Conservation (phyloP, 805 yeast genomes). For the Hanseniaspora singularis region DNA sequence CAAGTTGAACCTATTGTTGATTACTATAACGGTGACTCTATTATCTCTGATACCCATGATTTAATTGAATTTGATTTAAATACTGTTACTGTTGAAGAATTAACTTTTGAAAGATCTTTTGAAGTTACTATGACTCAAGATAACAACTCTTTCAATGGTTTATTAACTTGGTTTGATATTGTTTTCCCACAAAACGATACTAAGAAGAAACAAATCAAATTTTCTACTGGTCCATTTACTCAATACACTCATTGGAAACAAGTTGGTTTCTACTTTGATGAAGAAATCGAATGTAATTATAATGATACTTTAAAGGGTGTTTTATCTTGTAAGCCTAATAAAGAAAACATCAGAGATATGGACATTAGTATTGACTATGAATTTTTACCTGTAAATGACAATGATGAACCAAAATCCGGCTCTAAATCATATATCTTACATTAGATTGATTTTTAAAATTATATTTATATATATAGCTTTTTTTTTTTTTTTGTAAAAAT, state of each 20-base stretch:
- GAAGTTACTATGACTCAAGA: constrained; percentile 64
- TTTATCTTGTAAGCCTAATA: constrained; percentile 66
- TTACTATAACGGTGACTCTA: constrained; percentile 68
- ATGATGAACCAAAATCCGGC: constrained; percentile 45
- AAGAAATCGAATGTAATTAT: constrained; percentile 60
- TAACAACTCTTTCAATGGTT: constrained; percentile 55
- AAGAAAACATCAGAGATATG: constrained; percentile 71
- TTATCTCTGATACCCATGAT: constrained; percentile 60
- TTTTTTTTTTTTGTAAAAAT: too few species aligned
- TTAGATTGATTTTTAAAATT: neutral
- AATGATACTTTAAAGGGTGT: constrained; percentile 69
- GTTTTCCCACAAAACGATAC: constrained; percentile 52
- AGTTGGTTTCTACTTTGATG: constrained; percentile 80
- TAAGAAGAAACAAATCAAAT: constrained; percentile 48
- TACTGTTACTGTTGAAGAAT: constrained; percentile 71
- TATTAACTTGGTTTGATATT: constrained; percentile 89
- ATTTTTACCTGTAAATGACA: constrained; percentile 35
- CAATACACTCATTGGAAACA: constrained; percentile 98
- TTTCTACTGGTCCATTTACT: constrained; percentile 90
- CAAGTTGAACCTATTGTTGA: constrained; percentile 93
- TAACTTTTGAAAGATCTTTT: constrained; percentile 65
- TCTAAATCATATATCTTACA: constrained; percentile 35
- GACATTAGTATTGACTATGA: constrained; percentile 60
- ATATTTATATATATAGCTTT: neutral
- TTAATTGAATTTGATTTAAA: constrained; percentile 78